phyloP scores from a whole-genome alignment of 441 rosid genomes.

The California macrophylla region DNA sequence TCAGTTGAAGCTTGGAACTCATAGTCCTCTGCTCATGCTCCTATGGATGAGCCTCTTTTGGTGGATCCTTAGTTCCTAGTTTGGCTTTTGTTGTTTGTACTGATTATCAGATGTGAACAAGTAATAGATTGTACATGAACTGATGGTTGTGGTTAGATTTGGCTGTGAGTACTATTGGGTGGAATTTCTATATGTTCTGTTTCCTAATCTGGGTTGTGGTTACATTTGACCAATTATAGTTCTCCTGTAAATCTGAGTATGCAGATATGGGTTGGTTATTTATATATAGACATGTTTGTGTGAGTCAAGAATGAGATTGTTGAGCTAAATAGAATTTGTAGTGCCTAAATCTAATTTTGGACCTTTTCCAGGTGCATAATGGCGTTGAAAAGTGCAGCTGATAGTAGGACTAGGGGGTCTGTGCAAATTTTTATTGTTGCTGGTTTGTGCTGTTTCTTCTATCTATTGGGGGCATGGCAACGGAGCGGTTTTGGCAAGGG shows the following conservation, averaged over 20 bases:
- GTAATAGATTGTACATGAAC: neutral
- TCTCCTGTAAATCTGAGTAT: neutral
- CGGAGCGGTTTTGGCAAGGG: slow-evolving; percentile 16
- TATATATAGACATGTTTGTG: neutral
- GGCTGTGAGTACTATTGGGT: neutral
- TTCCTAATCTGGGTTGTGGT: neutral
- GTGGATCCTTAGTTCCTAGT: neutral
- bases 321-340: neutral
- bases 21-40: neutral
- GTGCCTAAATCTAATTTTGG: neutral
- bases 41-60: neutral
- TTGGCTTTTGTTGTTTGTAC: neutral
- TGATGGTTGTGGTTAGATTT: neutral
- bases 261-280: neutral
- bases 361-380: neutral
- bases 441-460: slow-evolving; percentile 19
- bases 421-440: slow-evolving; percentile 6
- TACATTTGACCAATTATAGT: neutral
- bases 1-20: neutral
- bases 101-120: neutral
- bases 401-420: slow-evolving; percentile 11
- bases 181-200: neutral
- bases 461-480: slow-evolving; percentile 15
- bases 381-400: neutral
- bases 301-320: neutral